A percentile compares a stretch with the other conserved stretches of the same genome.
Conservation (phyloP, 1,284 basidiomycete species). For the Thecaphora frezii region DNA sequence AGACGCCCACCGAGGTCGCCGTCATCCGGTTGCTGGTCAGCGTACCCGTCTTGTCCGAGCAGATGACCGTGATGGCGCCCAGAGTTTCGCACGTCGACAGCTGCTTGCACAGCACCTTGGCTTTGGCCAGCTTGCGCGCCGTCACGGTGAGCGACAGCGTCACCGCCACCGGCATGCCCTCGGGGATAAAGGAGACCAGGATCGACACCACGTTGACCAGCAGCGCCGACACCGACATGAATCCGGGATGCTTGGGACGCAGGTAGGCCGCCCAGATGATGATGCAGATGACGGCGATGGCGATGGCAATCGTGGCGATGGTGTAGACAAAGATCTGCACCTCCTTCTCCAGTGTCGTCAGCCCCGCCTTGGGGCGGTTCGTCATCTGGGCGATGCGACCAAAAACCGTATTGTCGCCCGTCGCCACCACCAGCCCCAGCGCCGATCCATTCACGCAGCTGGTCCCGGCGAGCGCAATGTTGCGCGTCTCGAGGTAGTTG, state of each 20-base stretch:
- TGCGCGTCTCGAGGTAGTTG: slow-evolving; percentile 64
- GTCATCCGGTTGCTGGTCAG: slow-evolving; percentile 66
- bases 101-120: slow-evolving; percentile 69
- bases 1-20: slow-evolving; percentile 60
- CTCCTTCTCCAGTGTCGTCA: slow-evolving; percentile 64
- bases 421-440: slow-evolving; percentile 66
- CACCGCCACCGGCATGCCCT: slow-evolving; percentile 71
- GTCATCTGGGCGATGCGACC: slow-evolving; percentile 60
- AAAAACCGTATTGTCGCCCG: slow-evolving; percentile 65
- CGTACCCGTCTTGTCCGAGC: slow-evolving; percentile 76
- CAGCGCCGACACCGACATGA: slow-evolving; percentile 67
- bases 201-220: slow-evolving; percentile 67
- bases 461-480: slow-evolving; percentile 70
- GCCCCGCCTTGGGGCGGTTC: slow-evolving; percentile 60
- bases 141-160: slow-evolving; percentile 72
- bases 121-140: slow-evolving; percentile 71
- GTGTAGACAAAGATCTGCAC: slow-evolving; percentile 62
- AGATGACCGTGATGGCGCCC: slow-evolving; percentile 68
- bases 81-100: slow-evolving; percentile 71
- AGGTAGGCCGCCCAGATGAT: slow-evolving; percentile 65
- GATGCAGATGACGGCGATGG: slow-evolving; percentile 63
- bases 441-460: slow-evolving; percentile 67
- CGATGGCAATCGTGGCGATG: slow-evolving; percentile 63
- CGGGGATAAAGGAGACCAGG: slow-evolving; percentile 70
- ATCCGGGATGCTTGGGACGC: slow-evolving; percentile 63